These are phyloP conservation scores for Annulohypoxylon bovei DNA, from an alignment of 495 filamentous ascomycete genomes.

Conservation along the genomic window DNA sequence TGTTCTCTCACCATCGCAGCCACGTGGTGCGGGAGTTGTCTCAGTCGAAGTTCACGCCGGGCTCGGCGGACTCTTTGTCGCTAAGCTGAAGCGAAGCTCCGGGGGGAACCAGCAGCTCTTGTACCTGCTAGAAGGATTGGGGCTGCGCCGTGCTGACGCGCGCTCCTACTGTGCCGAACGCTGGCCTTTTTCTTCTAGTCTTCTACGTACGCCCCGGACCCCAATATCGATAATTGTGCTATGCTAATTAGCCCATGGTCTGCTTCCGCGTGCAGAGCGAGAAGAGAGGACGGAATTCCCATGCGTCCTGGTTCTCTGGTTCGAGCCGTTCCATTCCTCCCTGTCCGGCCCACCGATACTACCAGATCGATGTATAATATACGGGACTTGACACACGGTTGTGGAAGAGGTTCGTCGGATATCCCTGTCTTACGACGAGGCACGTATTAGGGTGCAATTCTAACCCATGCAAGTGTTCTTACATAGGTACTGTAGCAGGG, in stretches of 20 bases:
- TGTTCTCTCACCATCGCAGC: constrained; percentile 1
- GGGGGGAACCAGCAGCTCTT: constrained; percentile 1
- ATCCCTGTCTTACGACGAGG: constrained; percentile 12
- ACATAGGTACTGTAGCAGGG: background rate
- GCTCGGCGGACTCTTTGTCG: background rate
- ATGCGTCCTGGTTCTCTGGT: background rate
- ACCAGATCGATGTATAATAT: background rate
- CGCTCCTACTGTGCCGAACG: background rate
- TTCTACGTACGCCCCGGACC: background rate
- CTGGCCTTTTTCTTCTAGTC: background rate
- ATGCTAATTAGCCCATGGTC: background rate
- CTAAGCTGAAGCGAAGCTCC: background rate
- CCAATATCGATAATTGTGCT: background rate
- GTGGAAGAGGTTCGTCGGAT: background rate
- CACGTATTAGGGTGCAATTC: background rate
- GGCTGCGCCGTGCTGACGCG: constrained; percentile 4
- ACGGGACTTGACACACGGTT: constrained; percentile 17
- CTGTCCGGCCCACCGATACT: constrained; percentile 14
- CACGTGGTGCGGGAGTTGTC: constrained; percentile 5
- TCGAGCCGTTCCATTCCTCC: constrained; percentile 1
- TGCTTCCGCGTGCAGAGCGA: background rate
- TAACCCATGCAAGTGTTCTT: background rate
- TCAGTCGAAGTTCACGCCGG: background rate
- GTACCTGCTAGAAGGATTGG: background rate
- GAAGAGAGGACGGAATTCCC: background rate